Evolutionary conservation across 805 yeast genomes (phyloP), one percentile per base, ranked within the genome.

Genomic region (Candida ipomoeae): DNA sequence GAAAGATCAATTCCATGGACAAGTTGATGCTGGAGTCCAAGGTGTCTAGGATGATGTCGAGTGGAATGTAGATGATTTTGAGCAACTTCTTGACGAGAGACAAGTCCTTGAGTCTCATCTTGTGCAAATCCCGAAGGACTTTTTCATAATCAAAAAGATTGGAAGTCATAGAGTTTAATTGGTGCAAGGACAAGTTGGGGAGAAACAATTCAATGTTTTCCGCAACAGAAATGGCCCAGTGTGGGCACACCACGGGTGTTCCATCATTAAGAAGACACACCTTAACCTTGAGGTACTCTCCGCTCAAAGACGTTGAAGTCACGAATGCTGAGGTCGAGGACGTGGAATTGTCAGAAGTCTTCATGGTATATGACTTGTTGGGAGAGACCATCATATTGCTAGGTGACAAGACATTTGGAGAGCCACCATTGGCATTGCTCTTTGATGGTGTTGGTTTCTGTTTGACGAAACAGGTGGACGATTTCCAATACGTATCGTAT

Each of bases 401-500:
- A 2, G 77, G 77, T 2, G 77, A 71, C 46, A 72, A 64, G 10
- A 44, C 46, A 23, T 31, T 35, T 3, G 46, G 46, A 26, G 39
- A 44, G 3, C 75, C 71, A 6, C 72, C 71, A 8, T 70, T 71
- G n/a, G 67, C 67, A 53, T 67, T 70, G 44, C 62, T 55, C 45
- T 65, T 69, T 40, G 62, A 52, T 15, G 34, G 23, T 13, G 62
- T 60, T 26, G 63, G 63, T 42, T 59, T 60, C 46, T 61, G 63
- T 48, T 67, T 67, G 15, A 68, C 68, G 44, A 80, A 81, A 41
- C 85, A 79, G 0, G 97, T 87, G 0, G 96, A 72, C 0, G 76
- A 85, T 67, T 91, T 94, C 99, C 99, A 92, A 68, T 92, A 92
- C 0, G 98, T 92, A 62, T 91, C 97, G 64, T 87, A 90, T 70